phyloP scores from a whole-genome alignment of 148 eudicot genomes.

The Rhododendron williamsianum region DNA sequence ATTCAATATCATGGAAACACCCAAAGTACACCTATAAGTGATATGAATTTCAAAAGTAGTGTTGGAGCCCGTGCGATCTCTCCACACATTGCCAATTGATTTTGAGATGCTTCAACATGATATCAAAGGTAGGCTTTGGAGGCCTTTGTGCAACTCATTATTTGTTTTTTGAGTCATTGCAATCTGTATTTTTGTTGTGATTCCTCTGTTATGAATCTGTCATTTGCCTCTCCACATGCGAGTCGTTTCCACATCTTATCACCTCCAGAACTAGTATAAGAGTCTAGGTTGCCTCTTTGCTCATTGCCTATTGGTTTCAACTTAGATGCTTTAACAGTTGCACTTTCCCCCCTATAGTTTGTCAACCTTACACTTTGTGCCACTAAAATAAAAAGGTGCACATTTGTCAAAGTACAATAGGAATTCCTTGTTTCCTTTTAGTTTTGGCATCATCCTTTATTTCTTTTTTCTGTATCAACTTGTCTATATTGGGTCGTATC shows the following conservation, averaged over 20 bases:
- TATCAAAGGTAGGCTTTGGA: background rate
- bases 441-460: background rate
- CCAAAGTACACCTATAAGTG: background rate
- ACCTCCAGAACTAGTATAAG: background rate
- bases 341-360: background rate
- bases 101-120: too few relatives aligned
- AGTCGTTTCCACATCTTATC: background rate
- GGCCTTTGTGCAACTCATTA: background rate
- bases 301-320: background rate
- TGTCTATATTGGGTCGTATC: background rate
- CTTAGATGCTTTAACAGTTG: background rate
- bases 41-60: background rate
- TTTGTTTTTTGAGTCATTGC: background rate
- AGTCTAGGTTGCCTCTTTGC: too few relatives aligned
- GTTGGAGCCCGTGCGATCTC: background rate
- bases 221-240: background rate
- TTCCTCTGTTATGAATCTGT: background rate
- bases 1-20: background rate
- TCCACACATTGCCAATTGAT: background rate
- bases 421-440: background rate
- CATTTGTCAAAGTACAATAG: background rate
- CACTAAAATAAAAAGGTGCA: background rate
- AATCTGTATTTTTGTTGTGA: background rate
- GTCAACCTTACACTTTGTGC: background rate
- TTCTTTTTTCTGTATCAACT: background rate